Conservation (phyloP, 129 eudicot species). For the Chrysanthemum seticuspe region DNA sequence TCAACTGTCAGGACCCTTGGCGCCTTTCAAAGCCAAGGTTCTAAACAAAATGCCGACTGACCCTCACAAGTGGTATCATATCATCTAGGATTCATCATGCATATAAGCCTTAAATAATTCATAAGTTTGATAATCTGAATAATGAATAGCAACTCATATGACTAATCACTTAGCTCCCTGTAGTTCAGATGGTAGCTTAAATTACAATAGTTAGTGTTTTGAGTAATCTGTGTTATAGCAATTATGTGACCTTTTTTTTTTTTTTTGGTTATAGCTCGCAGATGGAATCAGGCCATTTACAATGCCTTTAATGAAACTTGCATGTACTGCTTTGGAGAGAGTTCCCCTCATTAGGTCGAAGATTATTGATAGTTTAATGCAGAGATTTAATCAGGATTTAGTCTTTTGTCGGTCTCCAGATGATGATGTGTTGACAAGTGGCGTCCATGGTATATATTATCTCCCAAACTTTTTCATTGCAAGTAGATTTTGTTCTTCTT, state of each 20-base stretch:
- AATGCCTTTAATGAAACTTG: constrained; percentile 96
- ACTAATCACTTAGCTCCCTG: too few species aligned
- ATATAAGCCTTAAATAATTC: too few species aligned
- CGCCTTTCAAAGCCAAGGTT: too few species aligned
- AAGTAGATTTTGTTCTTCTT: neutral
- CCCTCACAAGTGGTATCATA: too few species aligned
- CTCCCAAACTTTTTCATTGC: neutral
- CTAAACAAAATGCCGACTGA: too few species aligned
- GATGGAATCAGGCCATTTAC: constrained; percentile 99
- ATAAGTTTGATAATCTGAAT: too few species aligned
- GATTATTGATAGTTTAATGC: constrained; percentile 64
- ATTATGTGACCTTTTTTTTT: neutral
- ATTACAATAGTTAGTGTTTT: constrained; percentile 1
- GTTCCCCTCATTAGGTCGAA: constrained; percentile 70
- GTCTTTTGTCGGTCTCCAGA: constrained; percentile 89
- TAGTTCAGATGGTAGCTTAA: neutral
- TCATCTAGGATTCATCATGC: too few species aligned
- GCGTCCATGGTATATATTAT: constrained; percentile 57
- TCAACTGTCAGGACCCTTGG: too few species aligned
- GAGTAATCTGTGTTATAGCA: neutral
- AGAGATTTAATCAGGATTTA: constrained; percentile 73
- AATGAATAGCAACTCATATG: too few species aligned
- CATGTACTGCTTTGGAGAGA: constrained; percentile 94
- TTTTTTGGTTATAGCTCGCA: constrained; percentile 56
- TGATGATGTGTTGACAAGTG: constrained; percentile 62